Evolutionary conservation across 768 basidiomycete genomes (phyloP), one percentile per base, ranked within the genome.

Genomic region (Cystobasidium onofrii): DNA sequence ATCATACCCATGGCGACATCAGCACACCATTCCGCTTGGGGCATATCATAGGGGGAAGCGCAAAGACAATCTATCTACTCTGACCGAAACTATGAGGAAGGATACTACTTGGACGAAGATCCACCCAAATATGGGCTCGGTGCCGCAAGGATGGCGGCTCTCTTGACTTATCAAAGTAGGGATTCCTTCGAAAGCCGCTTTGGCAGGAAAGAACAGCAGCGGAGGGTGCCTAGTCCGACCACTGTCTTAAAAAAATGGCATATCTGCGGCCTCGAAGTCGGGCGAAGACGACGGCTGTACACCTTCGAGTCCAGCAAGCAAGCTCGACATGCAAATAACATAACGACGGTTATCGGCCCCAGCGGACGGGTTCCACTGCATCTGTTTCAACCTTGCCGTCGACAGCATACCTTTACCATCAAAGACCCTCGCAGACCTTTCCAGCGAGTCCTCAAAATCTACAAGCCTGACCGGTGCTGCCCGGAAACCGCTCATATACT

Each of bases 11-110:
- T 99, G 43, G 95, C 95, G 0, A 98, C 93, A 0, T 92, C 91
- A n/a, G 90, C 94, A 0, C 86, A 92, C 0, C 95, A 97, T 82
- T 93, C 91, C 1, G 95, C 95, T 0, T 99, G 96, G 96, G 96
- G 95, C 81, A 99, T 99, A 81, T 90, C 89, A 79, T 99, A 95
- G 95, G 94, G 93, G 15, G 95, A 98, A 81, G 90, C 94, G 0
- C 95, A 99, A 80, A 86, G 95, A 0, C 95, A 97, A 80, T 90
- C 89, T 80, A 96, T 99, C 78, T 99, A 94, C 84, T 90, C 89
- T 76, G 95, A 99, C 78, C 95, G 94, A 0, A 83, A 83, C 18
- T 99, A 95, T 80, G 82, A 86, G 55, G 88, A 90, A 76, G 95
- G 95, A 0, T 95, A 89, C 80, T 99, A 97, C 80, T 79, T 78